Base-by-base conservation (phyloP, 495 filamentous ascomycete species). In the Xylaria flabelliformis region DNA sequence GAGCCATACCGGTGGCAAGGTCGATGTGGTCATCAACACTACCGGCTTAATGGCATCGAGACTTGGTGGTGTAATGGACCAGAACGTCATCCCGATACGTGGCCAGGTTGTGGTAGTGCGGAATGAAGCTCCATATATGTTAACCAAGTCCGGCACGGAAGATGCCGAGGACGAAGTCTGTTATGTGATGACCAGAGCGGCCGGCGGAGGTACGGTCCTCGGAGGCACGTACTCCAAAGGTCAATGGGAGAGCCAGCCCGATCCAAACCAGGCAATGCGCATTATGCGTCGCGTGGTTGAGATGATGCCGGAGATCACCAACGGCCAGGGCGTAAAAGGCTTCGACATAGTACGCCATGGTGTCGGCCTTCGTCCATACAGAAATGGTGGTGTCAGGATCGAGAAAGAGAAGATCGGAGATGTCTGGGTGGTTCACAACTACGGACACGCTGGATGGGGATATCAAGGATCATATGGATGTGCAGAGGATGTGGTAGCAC, bases 401-500 rank as follows among this genome's bases (percentile, higher is more conserved):
- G 96, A 97, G 82, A 93, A 88, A 79, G 94, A 98, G 80, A 85
- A 84, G 73, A 88, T 94, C 26, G 91, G 87, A n/a, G 85, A 76
- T 36, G 85, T 88, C 0, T 89, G 87, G 82, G 89, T 97, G 12
- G 94, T 99, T 72, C 96, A 99, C 79, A 95, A 97, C 74, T 99
- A 99, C 79, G 97, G 97, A 12, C 95, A 97, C 83, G 94, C 93
- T 0, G 96, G 96, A 0, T 97, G 94, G 85, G 96, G 91, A 68
- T 94, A 97, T 77, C 96, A 99, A 80, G 88, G 90, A 32, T 92
- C 90, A 21, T 99, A 93, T 80, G 96, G 96, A 1, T 94, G 93
- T 82, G 90, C 94, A 0, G 82, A 90, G 74, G 84, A 87, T 59
- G 91, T 90, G 0, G 87, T 92, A 34, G 86, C 85, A 74, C 80